Percentiles rank a stretch among this genome's conserved stretches.
These are phyloP conservation scores for Arabis alpina DNA, from an alignment of 345 rosid genomes.

Conservation along the genomic window DNA sequence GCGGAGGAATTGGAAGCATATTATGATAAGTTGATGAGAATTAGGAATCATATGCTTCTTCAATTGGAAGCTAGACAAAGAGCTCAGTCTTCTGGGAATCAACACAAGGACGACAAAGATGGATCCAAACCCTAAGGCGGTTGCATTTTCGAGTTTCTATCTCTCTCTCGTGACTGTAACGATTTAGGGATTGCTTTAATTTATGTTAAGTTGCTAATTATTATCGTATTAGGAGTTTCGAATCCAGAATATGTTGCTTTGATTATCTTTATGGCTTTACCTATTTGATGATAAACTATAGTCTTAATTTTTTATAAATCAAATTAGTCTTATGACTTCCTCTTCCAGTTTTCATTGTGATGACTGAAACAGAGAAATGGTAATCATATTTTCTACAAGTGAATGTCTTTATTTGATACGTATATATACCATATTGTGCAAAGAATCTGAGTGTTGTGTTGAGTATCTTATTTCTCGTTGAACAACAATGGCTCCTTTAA, in stretches of 20 bases:
- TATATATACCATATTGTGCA: neutral
- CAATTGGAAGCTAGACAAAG: neutral
- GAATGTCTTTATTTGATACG: conserved; percentile 6
- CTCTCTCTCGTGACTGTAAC: no score
- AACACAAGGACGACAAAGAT: neutral
- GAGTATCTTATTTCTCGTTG: conserved; percentile 17
- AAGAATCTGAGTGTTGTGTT: neutral
- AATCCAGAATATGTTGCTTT: neutral
- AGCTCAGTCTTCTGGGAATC: neutral
- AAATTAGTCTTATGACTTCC: no score
- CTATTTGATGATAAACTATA: neutral
- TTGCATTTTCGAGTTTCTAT: neutral
- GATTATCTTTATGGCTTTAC: neutral
- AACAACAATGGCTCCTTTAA: conserved; percentile 62
- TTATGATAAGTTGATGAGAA: neutral
- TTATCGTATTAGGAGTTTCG: neutral
- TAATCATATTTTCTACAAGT: neutral
- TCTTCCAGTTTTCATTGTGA: no score
- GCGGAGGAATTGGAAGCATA: neutral
- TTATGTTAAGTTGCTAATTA: neutral
- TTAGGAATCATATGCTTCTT: neutral
- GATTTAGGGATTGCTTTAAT: no score
- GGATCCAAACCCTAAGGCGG: conserved; percentile 13
- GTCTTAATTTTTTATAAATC: neutral
- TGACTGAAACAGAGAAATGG: no score